Base-by-base conservation (phyloP, 441 rosid genomes). In the Eruca vesicaria region DNA sequence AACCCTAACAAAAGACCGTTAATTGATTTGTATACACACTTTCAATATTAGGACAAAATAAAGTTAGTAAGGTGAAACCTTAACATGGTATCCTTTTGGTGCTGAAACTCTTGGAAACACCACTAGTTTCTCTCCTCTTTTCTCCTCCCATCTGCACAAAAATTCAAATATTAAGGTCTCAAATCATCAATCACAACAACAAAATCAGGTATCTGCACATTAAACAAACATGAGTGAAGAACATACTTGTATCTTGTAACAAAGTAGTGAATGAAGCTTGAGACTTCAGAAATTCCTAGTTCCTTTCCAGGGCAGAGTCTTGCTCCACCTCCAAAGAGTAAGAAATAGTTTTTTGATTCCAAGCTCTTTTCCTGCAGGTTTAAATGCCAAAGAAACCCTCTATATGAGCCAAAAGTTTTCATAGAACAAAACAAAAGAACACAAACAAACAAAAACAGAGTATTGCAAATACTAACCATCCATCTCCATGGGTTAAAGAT, bases 241-340 rank as follows among this genome's bases (percentile, higher is more conserved):
- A 70, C 68, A 50, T 58, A 87, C 97, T 90, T 87, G 82, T 93
- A 93, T 78, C 73, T 84, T 20, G 97, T 91, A 60, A 93, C 82
- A 75, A 91, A 90, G 72, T 93, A 90, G 80, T 93, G 98, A 72
- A 93, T 90, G 74, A 93, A 93, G 32, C 87, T 84, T 1, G 98
- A 91, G 41, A 93, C 84, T 76, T 93, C 95, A 31, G 84, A 89
- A 23, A 93, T 88, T 72, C 98, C 98, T 9, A 91, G 82, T 69
- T 93, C 97, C 72, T 93, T 93, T 43, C 98, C 98, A 9, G 98
- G 98, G 75, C 98, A 93, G 61, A 81, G 92, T 81, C 98, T 87
- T 10, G 79, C 86, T 65, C 98, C 98, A 7, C 91, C 97, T 72
- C 98, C 98, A 70, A 93, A 93, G 53, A 90, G 83, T 60, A 93